Evolutionary conservation across 1,139 yeast species (phyloP), one percentile per base, ranked within the genome.

Genomic region (Lipomyces yarrowii): DNA sequence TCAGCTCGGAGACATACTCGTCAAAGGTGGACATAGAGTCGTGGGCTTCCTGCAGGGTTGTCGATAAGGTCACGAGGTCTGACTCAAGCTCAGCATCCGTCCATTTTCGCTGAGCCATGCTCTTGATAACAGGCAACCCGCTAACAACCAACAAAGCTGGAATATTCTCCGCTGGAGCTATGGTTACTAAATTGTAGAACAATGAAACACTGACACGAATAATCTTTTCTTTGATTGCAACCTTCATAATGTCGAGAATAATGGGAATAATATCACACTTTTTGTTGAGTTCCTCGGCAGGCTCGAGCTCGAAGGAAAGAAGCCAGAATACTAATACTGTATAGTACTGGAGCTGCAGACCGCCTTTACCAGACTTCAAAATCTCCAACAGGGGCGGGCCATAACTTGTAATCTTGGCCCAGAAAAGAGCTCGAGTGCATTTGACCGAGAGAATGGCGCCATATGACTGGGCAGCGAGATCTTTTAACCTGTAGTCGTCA

Each of bases 191-290:
- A 69, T 81, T 81, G 89, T 70, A 94, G 80, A 56, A 88, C 86
- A 1, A 96, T 89, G 56, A 69, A 53, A 91, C 83, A 30, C 96
- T 83, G 62, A 94, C 82, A 75, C 99, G 84, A 55, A 91, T 90
- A 67, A 94, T 87, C 80, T 94, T 94, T 79, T 93, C 96, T 81
- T 94, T 94, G 73, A 94, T 90, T 1, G 97, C 91, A 68, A 87
- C 86, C 75, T 89, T 90, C 64, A 89, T 84, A 64, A 91, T 80
- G 65, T 86, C 88, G 30, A 94, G 84, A 71, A 83, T 83, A 69
- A 86, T 79, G 61, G 86, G 84, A 32, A 84, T 74, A 62, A 83
- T 74, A 60, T 81, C 83, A 59, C 78, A 73, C 62, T 71, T 71
- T 63, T 75, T 74, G 53, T 77, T 73, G 58, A 91, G 77, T 46